Conservation (phyloP, 2,329 filamentous ascomycete species). For the Pseudogymnoascus sp. region DNA sequence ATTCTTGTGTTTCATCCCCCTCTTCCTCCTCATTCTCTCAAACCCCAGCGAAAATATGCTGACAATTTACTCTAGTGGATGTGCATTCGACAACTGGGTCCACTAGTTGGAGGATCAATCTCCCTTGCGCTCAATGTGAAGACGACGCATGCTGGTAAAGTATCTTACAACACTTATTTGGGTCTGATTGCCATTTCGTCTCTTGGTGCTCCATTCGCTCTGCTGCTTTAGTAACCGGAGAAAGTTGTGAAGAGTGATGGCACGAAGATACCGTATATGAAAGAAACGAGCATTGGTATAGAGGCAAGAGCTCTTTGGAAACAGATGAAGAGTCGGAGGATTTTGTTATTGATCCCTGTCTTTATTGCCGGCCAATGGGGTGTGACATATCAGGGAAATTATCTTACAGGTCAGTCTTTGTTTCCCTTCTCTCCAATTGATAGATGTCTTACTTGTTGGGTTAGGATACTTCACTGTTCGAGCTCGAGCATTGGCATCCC, state of each 20-base stretch:
- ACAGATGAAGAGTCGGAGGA: constrained; percentile 47
- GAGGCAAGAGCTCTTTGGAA: constrained; percentile 53
- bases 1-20: not conserved
- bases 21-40: not conserved
- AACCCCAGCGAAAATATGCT: not conserved
- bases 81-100: constrained; percentile 47
- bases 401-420: not conserved
- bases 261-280: constrained; percentile 36
- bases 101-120: constrained; percentile 63
- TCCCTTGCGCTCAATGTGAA: constrained; percentile 58
- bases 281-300: constrained; percentile 44
- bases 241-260: constrained; percentile 60
- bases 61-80: constrained; percentile 43
- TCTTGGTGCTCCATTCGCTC: constrained; percentile 51
- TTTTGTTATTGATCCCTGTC: constrained; percentile 55
- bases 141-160: constrained; percentile 48
- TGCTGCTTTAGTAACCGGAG: constrained; percentile 51
- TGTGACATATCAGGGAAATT: constrained; percentile 48
- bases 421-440: not conserved
- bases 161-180: constrained; percentile 60
- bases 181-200: constrained; percentile 65
- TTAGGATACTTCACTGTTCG: constrained; percentile 57
- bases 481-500: constrained; percentile 59
- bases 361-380: constrained; percentile 51
- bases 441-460: not conserved